Percentiles rank a stretch among this genome's conserved stretches.
phyloP scores from a whole-genome alignment of 2,329 filamentous ascomycete genomes.

The Claviceps sp. region DNA sequence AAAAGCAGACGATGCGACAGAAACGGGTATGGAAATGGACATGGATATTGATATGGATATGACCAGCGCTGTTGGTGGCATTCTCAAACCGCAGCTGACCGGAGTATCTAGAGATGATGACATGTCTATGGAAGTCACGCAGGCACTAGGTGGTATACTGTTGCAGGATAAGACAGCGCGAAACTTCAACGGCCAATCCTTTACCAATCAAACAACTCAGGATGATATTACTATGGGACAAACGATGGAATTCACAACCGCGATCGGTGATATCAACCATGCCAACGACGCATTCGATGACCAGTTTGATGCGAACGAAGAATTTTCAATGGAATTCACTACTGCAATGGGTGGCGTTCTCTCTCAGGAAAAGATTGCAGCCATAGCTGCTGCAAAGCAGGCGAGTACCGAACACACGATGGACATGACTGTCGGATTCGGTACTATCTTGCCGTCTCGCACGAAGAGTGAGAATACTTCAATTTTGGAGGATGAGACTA shows the following conservation, averaged over 20 bases:
- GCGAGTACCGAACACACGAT: constrained; percentile 20
- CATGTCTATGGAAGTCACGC: constrained; percentile 91
- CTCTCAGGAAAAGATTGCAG: constrained; percentile 15
- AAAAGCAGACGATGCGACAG: constrained; percentile 19
- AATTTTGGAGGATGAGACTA: constrained; percentile 22
- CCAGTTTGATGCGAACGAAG: constrained; percentile 39
- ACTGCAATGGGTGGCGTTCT: constrained; percentile 48
- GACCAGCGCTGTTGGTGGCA: constrained; percentile 42
- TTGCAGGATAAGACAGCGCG: constrained; percentile 19
- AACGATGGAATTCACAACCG: constrained; percentile 71
- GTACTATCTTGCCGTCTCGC: constrained; percentile 32
- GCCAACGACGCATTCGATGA: constrained; percentile 18
- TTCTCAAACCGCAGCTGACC: constrained; percentile 31
- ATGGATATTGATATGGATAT: constrained; percentile 37
- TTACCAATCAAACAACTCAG: constrained; percentile 5
- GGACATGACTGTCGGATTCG: constrained; percentile 46
- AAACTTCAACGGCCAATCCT: background rate
- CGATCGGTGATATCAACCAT: constrained; percentile 55
- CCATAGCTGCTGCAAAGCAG: constrained; percentile 13
- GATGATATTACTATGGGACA: constrained; percentile 22
- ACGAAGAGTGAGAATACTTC: constrained; percentile 19
- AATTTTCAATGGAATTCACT: constrained; percentile 71
- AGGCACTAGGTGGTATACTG: constrained; percentile 67
- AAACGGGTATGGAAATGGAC: constrained; percentile 23
- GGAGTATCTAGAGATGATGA: constrained; percentile 43